Percentiles rank a stretch among this genome's conserved stretches.
These are phyloP conservation scores for Mycena polygramma DNA, from an alignment of 768 basidiomycete genomes.

Conservation along the genomic window DNA sequence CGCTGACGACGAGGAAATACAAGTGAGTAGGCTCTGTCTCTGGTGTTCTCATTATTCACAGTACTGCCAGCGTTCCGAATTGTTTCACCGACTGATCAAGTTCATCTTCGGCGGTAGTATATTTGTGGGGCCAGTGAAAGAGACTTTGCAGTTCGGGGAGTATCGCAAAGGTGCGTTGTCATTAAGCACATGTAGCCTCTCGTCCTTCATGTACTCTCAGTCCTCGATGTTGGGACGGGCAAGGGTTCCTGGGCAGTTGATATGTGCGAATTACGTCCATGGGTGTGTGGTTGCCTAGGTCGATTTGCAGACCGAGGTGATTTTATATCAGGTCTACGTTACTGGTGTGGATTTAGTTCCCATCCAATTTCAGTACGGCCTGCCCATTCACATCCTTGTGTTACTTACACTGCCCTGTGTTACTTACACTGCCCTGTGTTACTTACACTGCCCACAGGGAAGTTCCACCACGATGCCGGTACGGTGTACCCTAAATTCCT, in stretches of 20 bases:
- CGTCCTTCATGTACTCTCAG: slow-evolving; percentile 45
- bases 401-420: too few relatives aligned
- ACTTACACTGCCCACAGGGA: too few relatives aligned
- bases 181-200: background rate
- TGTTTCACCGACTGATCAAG: slow-evolving; percentile 75
- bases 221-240: slow-evolving; percentile 81
- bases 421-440: too few relatives aligned
- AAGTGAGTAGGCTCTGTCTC: slow-evolving; percentile 53
- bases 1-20: slow-evolving; percentile 75
- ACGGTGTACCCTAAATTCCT: background rate
- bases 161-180: slow-evolving; percentile 56
- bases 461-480: slow-evolving; percentile 18
- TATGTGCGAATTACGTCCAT: slow-evolving; percentile 20
- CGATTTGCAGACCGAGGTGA: background rate
- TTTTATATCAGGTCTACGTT: slow-evolving; percentile 16
- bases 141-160: slow-evolving; percentile 65
- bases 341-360: slow-evolving; percentile 26
- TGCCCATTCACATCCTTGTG: background rate
- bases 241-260: slow-evolving; percentile 68
- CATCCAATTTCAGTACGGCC: slow-evolving; percentile 19
- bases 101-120: slow-evolving; percentile 75
- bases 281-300: slow-evolving; percentile 20
- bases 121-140: slow-evolving; percentile 75
- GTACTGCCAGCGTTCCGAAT: slow-evolving; percentile 65
- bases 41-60: slow-evolving; percentile 15